Evolutionary conservation across 2,329 filamentous ascomycete genomes (phyloP).

Genomic region (Aspergillus sp.): DNA sequence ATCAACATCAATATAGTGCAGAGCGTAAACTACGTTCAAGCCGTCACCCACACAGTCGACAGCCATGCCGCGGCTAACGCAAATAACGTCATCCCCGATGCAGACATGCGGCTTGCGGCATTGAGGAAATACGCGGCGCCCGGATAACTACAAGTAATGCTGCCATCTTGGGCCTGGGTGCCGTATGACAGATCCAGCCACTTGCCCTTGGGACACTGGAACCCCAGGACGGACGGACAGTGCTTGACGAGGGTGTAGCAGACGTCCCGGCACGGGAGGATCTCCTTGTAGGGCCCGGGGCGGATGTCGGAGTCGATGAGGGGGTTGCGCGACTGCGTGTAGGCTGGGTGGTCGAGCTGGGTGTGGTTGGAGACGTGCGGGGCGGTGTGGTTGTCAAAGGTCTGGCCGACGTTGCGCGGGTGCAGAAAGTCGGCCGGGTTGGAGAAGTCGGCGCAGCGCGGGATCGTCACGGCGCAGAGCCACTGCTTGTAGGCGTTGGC

Average conservation of each 20-base stretch:
- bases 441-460: slow-evolving; percentile 83
- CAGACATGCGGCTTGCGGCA: background rate
- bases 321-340: slow-evolving; percentile 64
- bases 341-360: slow-evolving; percentile 37
- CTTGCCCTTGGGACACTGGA: slow-evolving; percentile 66
- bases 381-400: slow-evolving; percentile 67
- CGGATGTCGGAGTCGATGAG: slow-evolving; percentile 69
- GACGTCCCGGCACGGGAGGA: slow-evolving; percentile 82
- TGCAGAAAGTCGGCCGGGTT: slow-evolving; percentile 57
- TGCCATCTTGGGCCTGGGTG: slow-evolving; percentile 30
- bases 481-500: slow-evolving; percentile 81
- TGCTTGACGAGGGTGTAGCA: slow-evolving; percentile 83
- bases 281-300: slow-evolving; percentile 91
- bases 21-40: too few relatives aligned
- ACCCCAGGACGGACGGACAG: slow-evolving; percentile 75
- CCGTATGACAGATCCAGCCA: slow-evolving; percentile 55
- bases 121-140: slow-evolving; percentile 57
- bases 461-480: slow-evolving; percentile 91
- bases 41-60: background rate
- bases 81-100: too few relatives aligned
- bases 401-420: slow-evolving; percentile 68
- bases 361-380: slow-evolving; percentile 42
- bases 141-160: slow-evolving; percentile 61
- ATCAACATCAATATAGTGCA: too few relatives aligned
- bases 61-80: background rate